These are phyloP conservation scores for Gentiana dahurica DNA, from an alignment of 257 asterid species.

Conservation along the genomic window DNA sequence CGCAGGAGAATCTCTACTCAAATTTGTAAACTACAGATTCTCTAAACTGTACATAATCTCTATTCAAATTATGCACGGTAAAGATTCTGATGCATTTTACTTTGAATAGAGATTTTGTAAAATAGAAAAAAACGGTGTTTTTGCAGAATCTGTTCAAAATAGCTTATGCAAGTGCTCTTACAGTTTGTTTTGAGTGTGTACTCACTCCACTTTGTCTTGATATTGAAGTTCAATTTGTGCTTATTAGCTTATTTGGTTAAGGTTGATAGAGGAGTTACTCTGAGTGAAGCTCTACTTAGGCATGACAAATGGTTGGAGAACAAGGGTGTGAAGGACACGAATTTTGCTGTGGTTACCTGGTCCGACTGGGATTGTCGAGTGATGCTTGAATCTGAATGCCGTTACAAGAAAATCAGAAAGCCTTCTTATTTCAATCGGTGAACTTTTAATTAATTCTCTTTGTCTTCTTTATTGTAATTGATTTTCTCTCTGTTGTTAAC, in stretches of 20 bases:
- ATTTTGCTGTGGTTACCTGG: conserved; percentile 93
- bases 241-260: not conserved
- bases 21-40: too few relatives aligned
- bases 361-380: conserved; percentile 92
- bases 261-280: conserved; percentile 57
- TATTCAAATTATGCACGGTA: too few relatives aligned
- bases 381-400: conserved; percentile 94
- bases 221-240: too few relatives aligned
- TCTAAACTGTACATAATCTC: too few relatives aligned
- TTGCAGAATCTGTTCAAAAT: too few relatives aligned
- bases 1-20: too few relatives aligned
- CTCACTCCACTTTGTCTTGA: too few relatives aligned
- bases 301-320: conserved; percentile 90
- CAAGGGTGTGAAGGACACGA: conserved; percentile 61
- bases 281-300: conserved; percentile 72
- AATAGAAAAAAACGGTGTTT: too few relatives aligned
- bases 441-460: conserved; percentile 17
- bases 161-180: too few relatives aligned
- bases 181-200: too few relatives aligned
- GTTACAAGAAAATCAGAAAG: conserved; percentile 63
- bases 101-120: too few relatives aligned
- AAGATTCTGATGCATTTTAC: too few relatives aligned
- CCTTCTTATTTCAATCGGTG: conserved; percentile 73
- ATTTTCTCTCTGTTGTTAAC: conserved; percentile 2
- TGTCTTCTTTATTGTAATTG: conserved; percentile 5